Evolutionary conservation across 345 rosid genomes (phyloP), one percentile per base, ranked within the genome.

Genomic region (Eucalyptus brandiana): DNA sequence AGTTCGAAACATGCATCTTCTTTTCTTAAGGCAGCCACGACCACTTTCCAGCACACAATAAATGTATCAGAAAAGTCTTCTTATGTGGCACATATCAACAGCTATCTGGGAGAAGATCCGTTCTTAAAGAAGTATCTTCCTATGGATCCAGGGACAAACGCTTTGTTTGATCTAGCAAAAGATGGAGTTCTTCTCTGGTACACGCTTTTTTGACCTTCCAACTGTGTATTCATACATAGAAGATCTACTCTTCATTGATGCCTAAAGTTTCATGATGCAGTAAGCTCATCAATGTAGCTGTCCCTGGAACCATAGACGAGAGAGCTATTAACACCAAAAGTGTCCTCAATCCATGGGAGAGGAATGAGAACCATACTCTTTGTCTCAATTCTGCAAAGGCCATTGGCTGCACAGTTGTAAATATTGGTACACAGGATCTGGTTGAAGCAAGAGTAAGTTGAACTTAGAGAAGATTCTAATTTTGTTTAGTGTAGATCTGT

Each of bases 301-400:
- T 97, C 92, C 99, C 99, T 92, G 97, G 97, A 88, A 98, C 99
- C 88, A 98, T 98, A 50, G 99, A 98, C n/a, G 99, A 98, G 91
- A 93, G 99, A 88, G 99, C 99, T 89, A 95, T 98, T 88, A 98
- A 98, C 95, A 96, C 96, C 58, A 98, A 98, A 93, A 87, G 88
- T 86, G 93, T 87, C 58, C 96, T 97, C 51, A 97, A 98, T 87
- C 99, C 99, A 9, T 98, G 99, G 99, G 99, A 98, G 92, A 96
- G 99, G 92, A 98, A 98, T 92, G 99, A 98, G 91, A 98, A 98
- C 88, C 99, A 97, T 90, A 98, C 99, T 51, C 99, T 98, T 60
- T 95, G 97, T 90, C 99, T 98, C 86, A 98, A 98, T 92, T 98
- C 99, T 89, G 98, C 99, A 51, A 98, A 97, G 93, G 99, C 99